Percentiles rank a stretch among this genome's conserved stretches.
Evolutionary conservation across 1,284 basidiomycete species (phyloP).

Genomic region (Apiotrichum akiyoshidainum): DNA sequence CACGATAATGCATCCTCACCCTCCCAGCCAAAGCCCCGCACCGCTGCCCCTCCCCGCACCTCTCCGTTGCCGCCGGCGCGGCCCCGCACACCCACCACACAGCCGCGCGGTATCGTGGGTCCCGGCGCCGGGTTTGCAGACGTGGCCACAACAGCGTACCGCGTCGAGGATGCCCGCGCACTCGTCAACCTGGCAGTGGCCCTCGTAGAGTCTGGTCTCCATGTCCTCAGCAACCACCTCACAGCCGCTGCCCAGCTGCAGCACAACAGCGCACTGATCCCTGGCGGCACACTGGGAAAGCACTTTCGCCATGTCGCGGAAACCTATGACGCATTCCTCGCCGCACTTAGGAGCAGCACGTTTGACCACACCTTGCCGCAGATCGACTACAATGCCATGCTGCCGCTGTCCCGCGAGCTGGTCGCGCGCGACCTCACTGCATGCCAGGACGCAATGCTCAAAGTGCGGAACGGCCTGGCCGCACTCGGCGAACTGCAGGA

Average conservation of each 20-base stretch:
- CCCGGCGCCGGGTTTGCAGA: background rate
- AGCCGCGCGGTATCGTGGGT: no score
- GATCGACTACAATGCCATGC: conserved; percentile 44
- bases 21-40: background rate
- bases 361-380: background rate
- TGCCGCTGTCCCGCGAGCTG: conserved; percentile 24
- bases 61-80: no score
- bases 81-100: no score
- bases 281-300: conserved; percentile 44
- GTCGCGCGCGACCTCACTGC: conserved; percentile 29
- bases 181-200: conserved; percentile 37
- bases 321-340: conserved; percentile 39
- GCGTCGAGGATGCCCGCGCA: conserved; percentile 12
- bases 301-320: conserved; percentile 49
- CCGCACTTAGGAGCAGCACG: conserved; percentile 19
- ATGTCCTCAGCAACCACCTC: conserved; percentile 31
- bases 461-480: conserved; percentile 27
- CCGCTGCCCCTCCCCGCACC: background rate
- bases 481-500: conserved; percentile 23
- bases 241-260: conserved; percentile 30
- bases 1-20: background rate
- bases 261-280: conserved; percentile 36
- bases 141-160: no score
- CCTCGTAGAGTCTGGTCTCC: conserved; percentile 36
- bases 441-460: conserved; percentile 27